Percentiles rank a stretch among this genome's conserved stretches.
Conservation (phyloP, 2,329 filamentous ascomycete species). For the Aspergillus sergii region DNA sequence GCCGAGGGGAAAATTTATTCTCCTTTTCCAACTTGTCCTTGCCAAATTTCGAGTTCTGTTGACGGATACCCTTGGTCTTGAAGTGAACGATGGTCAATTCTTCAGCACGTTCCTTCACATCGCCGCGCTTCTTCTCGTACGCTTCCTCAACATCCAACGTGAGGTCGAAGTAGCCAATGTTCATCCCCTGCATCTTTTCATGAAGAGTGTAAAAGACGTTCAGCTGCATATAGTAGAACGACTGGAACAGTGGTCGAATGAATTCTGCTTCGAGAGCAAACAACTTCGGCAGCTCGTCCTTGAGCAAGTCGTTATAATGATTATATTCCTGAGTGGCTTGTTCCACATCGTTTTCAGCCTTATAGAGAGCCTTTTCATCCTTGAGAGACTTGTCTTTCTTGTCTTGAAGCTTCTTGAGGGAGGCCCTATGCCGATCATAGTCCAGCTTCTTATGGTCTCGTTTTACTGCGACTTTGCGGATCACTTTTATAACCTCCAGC, state of each 20-base stretch:
- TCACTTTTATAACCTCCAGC: slow-evolving; percentile 90
- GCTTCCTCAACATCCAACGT: slow-evolving; percentile 88
- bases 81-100: slow-evolving; percentile 83
- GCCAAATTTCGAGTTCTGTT: slow-evolving; percentile 34
- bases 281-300: slow-evolving; percentile 90
- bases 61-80: slow-evolving; percentile 75
- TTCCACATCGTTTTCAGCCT: slow-evolving; percentile 89
- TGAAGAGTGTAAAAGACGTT: slow-evolving; percentile 99
- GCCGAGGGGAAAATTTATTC: slow-evolving; percentile 36
- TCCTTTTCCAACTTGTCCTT: slow-evolving; percentile 43
- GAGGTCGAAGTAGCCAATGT: slow-evolving; percentile 97
- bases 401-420: slow-evolving; percentile 91
- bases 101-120: slow-evolving; percentile 86
- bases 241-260: slow-evolving; percentile 95
- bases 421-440: slow-evolving; percentile 81
- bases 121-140: slow-evolving; percentile 84
- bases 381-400: slow-evolving; percentile 97
- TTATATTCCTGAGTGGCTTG: slow-evolving; percentile 93
- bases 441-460: slow-evolving; percentile 97
- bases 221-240: slow-evolving; percentile 99
- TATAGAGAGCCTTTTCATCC: slow-evolving; percentile 97
- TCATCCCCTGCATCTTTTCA: slow-evolving; percentile 94
- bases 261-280: slow-evolving; percentile 91
- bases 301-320: slow-evolving; percentile 96
- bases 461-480: slow-evolving; percentile 84